Conservation (phyloP, 1,284 basidiomycete species). For the Cutaneotrichosporon sp. region DNA sequence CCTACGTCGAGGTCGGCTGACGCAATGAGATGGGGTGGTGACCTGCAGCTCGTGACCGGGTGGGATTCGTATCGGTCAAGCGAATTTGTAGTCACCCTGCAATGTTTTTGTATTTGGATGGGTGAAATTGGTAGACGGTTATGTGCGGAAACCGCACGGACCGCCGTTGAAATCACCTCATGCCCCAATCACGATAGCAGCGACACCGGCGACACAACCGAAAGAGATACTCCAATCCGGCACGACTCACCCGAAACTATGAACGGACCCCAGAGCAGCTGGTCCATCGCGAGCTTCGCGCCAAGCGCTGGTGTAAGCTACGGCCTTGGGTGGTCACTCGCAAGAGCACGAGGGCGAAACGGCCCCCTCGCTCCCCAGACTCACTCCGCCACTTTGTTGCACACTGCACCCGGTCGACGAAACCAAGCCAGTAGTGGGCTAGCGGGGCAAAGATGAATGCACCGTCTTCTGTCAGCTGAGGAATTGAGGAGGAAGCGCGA, state of each 20-base stretch:
- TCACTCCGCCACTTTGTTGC: constrained; percentile 13
- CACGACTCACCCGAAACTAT: constrained; percentile 16
- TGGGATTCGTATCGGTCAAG: too few relatives aligned
- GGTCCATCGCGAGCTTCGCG: constrained; percentile 13
- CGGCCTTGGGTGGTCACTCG: neutral
- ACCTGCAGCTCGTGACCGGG: too few relatives aligned
- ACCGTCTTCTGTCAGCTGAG: constrained; percentile 11
- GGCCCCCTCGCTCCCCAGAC: too few relatives aligned
- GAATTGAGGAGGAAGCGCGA: neutral
- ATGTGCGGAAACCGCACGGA: neutral
- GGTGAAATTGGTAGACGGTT: too few relatives aligned
- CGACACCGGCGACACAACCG: too few relatives aligned
- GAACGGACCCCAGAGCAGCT: constrained; percentile 19
- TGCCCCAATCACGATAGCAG: too few relatives aligned
- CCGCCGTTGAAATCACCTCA: too few relatives aligned
- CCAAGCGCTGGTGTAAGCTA: constrained; percentile 11
- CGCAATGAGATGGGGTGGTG: too few relatives aligned
- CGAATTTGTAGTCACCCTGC: too few relatives aligned
- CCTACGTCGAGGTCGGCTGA: too few relatives aligned
- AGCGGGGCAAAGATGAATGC: constrained; percentile 18
- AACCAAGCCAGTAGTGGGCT: constrained; percentile 15
- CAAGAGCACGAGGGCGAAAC: too few relatives aligned
- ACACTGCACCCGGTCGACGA: constrained; percentile 11
- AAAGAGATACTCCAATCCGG: neutral
- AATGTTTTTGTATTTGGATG: too few relatives aligned